These are phyloP conservation scores for Penicillium riverlandense DNA, from an alignment of 495 filamentous ascomycete genomes.

Conservation along the genomic window DNA sequence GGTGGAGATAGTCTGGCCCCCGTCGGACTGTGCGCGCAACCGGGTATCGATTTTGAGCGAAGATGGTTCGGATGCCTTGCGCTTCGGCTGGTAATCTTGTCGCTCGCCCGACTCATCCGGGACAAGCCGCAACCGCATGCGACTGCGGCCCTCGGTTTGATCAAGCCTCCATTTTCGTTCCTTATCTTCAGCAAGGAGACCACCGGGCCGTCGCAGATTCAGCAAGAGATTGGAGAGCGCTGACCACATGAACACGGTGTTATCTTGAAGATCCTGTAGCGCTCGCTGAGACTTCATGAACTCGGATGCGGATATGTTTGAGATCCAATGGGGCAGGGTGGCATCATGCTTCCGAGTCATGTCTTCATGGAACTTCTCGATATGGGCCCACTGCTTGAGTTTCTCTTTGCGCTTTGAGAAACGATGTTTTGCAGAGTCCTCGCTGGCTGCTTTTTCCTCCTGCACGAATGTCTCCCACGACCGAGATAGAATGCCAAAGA, in stretches of 20 bases:
- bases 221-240: slow-evolving; percentile 66
- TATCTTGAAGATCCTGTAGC: slow-evolving; percentile 88
- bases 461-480: slow-evolving; percentile 79
- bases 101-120: slow-evolving; percentile 62
- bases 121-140: slow-evolving; percentile 83
- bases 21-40: slow-evolving; percentile 19
- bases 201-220: slow-evolving; percentile 68
- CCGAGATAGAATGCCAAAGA: slow-evolving; percentile 70
- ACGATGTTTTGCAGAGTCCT: slow-evolving; percentile 61
- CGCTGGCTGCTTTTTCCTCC: slow-evolving; percentile 68
- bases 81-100: slow-evolving; percentile 80
- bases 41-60: slow-evolving; percentile 30
- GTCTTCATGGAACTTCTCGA: slow-evolving; percentile 61
- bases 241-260: slow-evolving; percentile 62
- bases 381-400: slow-evolving; percentile 66
- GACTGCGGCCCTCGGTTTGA: slow-evolving; percentile 89
- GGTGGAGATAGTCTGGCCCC: slow-evolving; percentile 26
- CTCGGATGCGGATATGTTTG: slow-evolving; percentile 88
- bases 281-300: slow-evolving; percentile 83
- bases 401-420: slow-evolving; percentile 71
- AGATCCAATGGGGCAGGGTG: slow-evolving; percentile 81
- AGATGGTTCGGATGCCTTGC: slow-evolving; percentile 50
- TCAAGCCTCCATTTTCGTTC: slow-evolving; percentile 82
- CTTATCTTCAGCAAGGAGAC: slow-evolving; percentile 61
- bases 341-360: slow-evolving; percentile 71